Evolutionary conservation across 2,329 filamentous ascomycete genomes (phyloP).

Genomic region (Cercospora sojina): DNA sequence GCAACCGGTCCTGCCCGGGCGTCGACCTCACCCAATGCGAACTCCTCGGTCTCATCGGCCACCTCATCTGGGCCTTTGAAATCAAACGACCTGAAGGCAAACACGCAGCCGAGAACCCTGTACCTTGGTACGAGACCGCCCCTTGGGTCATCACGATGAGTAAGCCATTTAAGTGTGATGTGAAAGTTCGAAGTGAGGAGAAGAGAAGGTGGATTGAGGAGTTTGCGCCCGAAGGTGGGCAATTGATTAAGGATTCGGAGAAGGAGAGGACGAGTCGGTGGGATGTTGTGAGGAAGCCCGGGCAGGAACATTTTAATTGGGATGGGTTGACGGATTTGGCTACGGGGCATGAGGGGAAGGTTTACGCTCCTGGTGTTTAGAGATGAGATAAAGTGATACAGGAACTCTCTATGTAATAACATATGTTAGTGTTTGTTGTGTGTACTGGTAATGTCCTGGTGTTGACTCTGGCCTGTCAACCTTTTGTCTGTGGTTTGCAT

Average conservation of each 20-base stretch:
- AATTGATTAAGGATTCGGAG: slow-evolving; percentile 29
- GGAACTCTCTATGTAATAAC: not conserved
- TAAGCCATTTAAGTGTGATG: slow-evolving; percentile 35
- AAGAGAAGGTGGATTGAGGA: slow-evolving; percentile 35
- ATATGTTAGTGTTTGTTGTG: not conserved
- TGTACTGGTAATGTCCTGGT: not conserved
- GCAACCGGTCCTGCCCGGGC: slow-evolving; percentile 38
- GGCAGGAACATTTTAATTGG: slow-evolving; percentile 28
- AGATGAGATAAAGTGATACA: not conserved
- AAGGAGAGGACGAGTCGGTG: slow-evolving; percentile 26
- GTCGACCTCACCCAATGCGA: slow-evolving; percentile 37
- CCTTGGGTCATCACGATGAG: slow-evolving; percentile 40
- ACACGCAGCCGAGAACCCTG: slow-evolving; percentile 27
- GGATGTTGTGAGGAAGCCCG: slow-evolving; percentile 25
- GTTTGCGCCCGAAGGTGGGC: slow-evolving; percentile 29
- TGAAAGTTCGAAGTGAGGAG: slow-evolving; percentile 34
- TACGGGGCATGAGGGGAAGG: slow-evolving; percentile 12
- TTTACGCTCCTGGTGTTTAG: slow-evolving; percentile 17
- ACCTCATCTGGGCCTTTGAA: slow-evolving; percentile 36
- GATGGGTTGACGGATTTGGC: slow-evolving; percentile 31
- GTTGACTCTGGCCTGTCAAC: not conserved
- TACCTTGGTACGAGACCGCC: slow-evolving; percentile 38
- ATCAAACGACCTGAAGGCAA: slow-evolving; percentile 33
- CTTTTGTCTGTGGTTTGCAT: not conserved
- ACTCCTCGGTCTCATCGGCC: slow-evolving; percentile 35